A percentile compares a stretch with the other conserved stretches of the same genome.
Conservation (phyloP, 371 early-diverging fungal genomes). For the Apophysomyces elegans region DNA sequence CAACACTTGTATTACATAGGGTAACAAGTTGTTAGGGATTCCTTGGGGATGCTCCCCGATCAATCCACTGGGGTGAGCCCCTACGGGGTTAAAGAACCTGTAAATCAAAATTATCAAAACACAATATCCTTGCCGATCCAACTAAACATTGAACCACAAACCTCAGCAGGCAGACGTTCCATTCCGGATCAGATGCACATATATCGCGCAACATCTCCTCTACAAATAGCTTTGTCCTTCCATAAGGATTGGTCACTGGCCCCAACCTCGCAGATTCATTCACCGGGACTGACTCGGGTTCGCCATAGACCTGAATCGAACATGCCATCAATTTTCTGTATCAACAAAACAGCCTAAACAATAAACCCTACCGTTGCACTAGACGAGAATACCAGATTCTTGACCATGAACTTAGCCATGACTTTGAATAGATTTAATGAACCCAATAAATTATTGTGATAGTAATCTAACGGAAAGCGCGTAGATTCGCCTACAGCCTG, state of each 20-base stretch:
- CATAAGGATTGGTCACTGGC: constrained; percentile 84
- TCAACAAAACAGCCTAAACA: too few relatives aligned
- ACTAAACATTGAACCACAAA: background rate
- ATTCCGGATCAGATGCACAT: constrained; percentile 57
- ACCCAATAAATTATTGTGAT: constrained; percentile 85
- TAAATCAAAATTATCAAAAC: background rate
- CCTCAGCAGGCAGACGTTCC: constrained; percentile 74
- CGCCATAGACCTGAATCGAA: constrained; percentile 68
- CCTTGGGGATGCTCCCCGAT: constrained; percentile 91
- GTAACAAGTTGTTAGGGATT: constrained; percentile 89
- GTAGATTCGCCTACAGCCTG: constrained; percentile 87
- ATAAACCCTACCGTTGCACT: constrained; percentile 66
- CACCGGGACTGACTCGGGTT: constrained; percentile 60
- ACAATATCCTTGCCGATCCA: constrained; percentile 6
- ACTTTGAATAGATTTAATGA: constrained; percentile 73
- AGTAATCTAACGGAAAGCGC: constrained; percentile 82
- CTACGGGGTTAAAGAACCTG: constrained; percentile 91
- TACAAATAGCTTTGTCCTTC: constrained; percentile 82
- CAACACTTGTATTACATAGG: constrained; percentile 83
- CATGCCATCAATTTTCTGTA: background rate
- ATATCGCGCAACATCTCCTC: constrained; percentile 82
- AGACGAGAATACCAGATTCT: constrained; percentile 84
- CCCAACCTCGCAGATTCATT: constrained; percentile 66
- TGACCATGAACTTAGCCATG: constrained; percentile 67
- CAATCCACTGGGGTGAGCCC: constrained; percentile 85